phyloP scores from a whole-genome alignment of 345 rosid genomes.

The Hevea brasiliensis region DNA sequence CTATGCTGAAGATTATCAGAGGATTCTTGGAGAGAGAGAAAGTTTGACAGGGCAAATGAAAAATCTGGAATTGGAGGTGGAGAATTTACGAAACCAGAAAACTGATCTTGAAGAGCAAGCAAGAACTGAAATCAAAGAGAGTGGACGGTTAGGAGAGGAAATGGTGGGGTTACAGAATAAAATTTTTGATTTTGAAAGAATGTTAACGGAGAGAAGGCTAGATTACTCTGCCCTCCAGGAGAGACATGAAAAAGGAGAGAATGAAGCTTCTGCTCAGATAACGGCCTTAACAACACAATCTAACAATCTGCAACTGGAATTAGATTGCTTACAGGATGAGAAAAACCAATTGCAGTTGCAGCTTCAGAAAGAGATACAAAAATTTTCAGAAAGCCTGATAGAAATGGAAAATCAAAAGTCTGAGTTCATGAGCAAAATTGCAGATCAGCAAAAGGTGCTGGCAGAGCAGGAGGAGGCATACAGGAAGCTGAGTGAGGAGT shows the following conservation, averaged over 20 bases:
- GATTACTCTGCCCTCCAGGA: conserved; percentile 47
- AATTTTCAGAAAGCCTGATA: conserved; percentile 39
- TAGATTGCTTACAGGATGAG: conserved; percentile 44
- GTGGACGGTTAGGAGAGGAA: conserved; percentile 21
- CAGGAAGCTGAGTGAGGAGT: conserved; percentile 51
- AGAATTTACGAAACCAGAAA: conserved; percentile 25
- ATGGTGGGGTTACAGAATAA: conserved; percentile 32
- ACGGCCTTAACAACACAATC: conserved; percentile 40
- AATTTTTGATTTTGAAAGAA: conserved; percentile 38
- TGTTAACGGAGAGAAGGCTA: conserved; percentile 34
- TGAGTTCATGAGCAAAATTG: conserved; percentile 35
- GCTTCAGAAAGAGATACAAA: conserved; percentile 53
- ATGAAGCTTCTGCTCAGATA: conserved; percentile 50
- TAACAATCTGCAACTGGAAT: conserved; percentile 47
- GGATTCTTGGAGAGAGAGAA: conserved; percentile 26
- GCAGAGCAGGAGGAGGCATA: conserved; percentile 45
- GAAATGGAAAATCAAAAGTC: conserved; percentile 42
- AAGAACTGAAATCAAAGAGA: conserved; percentile 18
- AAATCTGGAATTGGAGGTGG: conserved; percentile 30
- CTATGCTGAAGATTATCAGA: background rate
- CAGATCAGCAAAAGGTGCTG: conserved; percentile 47
- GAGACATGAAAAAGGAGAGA: conserved; percentile 33
- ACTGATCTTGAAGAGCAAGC: conserved; percentile 30
- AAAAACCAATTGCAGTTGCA: conserved; percentile 44
- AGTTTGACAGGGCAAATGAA: conserved; percentile 24